A percentile compares a stretch with the other conserved stretches of the same genome.
These are phyloP conservation scores for Monosporozyma unispora DNA, from an alignment of 805 yeast species.

Conservation along the genomic window DNA sequence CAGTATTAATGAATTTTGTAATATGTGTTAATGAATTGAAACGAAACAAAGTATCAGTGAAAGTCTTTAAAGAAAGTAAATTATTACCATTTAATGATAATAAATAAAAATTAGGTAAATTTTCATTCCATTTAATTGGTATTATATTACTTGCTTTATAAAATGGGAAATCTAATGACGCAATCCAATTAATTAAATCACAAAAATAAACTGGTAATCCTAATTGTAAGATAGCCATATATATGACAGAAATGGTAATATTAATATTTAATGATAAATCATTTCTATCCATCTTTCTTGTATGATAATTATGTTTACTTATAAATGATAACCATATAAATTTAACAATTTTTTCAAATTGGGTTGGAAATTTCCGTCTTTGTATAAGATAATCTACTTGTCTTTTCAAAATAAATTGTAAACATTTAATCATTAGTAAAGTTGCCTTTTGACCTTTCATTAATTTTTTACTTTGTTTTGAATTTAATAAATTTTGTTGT, in stretches of 20 bases:
- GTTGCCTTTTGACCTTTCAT: constrained; percentile 44
- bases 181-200: constrained; percentile 39
- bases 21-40: background rate
- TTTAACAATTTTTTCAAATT: constrained; percentile 31
- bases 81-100: constrained; percentile 33
- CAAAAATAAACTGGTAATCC: constrained; percentile 41
- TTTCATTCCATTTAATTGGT: constrained; percentile 32
- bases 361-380: constrained; percentile 24
- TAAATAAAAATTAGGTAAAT: constrained; percentile 34
- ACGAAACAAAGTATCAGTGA: background rate
- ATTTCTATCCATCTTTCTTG: constrained; percentile 1
- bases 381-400: constrained; percentile 38
- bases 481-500: constrained; percentile 13
- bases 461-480: constrained; percentile 11
- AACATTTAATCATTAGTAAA: constrained; percentile 35
- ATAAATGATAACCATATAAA: constrained; percentile 30
- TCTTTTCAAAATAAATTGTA: constrained; percentile 42
- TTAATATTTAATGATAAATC: constrained; percentile 14
- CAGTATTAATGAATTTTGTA: constrained; percentile 7
- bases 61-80: constrained; percentile 27
- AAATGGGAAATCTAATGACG: constrained; percentile 42
- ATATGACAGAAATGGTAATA: constrained; percentile 35
- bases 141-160: constrained; percentile 33
- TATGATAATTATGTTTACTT: background rate
- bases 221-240: constrained; percentile 42